These are phyloP conservation scores for Leccinum barrowsii DNA, from an alignment of 768 basidiomycete genomes.

Conservation along the genomic window DNA sequence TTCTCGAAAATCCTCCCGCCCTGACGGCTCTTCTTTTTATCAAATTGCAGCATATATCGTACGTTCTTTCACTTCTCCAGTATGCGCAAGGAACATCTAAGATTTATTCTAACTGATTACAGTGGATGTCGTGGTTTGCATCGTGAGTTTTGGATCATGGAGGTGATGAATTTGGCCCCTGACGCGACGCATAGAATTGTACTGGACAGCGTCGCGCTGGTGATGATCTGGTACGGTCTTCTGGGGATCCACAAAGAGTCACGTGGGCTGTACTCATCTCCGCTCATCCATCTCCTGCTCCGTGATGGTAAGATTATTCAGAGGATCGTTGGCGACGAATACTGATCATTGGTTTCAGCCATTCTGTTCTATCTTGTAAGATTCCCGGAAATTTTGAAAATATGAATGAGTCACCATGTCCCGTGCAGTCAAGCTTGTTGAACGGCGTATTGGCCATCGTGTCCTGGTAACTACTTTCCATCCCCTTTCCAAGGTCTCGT, in stretches of 20 bases:
- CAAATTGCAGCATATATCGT: constrained; percentile 2
- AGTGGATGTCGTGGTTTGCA: constrained; percentile 13
- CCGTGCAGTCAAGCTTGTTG: background rate
- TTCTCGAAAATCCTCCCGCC: background rate
- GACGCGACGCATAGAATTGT: background rate
- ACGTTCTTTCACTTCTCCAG: background rate
- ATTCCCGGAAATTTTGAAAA: too few relatives aligned
- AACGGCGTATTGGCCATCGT: background rate
- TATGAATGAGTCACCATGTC: background rate
- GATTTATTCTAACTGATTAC: background rate
- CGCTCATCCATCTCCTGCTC: constrained; percentile 4
- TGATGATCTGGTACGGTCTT: constrained; percentile 7
- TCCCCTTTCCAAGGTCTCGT: background rate
- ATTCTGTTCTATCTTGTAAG: constrained; percentile 2
- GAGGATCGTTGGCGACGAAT: background rate
- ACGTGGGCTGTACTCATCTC: background rate
- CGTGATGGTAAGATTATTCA: constrained; percentile 7
- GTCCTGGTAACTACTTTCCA: background rate
- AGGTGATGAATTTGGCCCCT: background rate
- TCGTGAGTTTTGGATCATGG: background rate
- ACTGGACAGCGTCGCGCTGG: constrained; percentile 7
- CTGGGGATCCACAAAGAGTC: constrained; percentile 1
- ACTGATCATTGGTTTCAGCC: constrained; percentile 1
- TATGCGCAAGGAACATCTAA: background rate
- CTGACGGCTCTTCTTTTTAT: background rate